Base-by-base conservation (phyloP, 805 yeast genomes). In the Saccharomycopsis selenospora region DNA sequence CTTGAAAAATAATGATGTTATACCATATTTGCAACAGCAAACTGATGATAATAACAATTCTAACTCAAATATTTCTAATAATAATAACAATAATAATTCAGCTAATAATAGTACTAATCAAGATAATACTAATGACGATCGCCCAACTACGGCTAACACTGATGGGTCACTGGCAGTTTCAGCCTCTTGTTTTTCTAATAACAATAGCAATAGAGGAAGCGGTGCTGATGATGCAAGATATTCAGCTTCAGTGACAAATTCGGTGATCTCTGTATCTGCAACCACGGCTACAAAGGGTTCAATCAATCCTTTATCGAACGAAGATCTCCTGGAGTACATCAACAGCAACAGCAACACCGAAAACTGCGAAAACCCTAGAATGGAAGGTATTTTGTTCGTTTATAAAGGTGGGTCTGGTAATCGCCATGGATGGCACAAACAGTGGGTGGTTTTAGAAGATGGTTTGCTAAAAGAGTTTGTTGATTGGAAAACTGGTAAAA, bases 391-490 rank as follows among this genome's bases (percentile, higher is more conserved):
- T 10, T 59, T 80, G n/a, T 79, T 75, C 57, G 70, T 77, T 1
- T 65, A 75, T 30, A 33, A 33, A 20, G 38, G 38, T 20, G 80
- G 81, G 0, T 83, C 82, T 0, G 78, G 76, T 49, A 79, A 80
- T 0, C 76, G 75, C 51, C 75, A 69, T 20, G 82, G 84, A 2
- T 89, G 96, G 96, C 95, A 87, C 62, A 87, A 86, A 58, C 89
- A 83, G 61, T 85, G 95, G 90, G 85, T 88, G 0, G 85, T 80
- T 0, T 67, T 87, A 44, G 73, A 76, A 11, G 76, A 78, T n/a
- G 89, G 91, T 2, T 74, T 71, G 50, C 66, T 88, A 38, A 69
- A 72, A 40, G 93, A 87, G 59, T 87, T 76, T 60, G 72, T 82
- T 41, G 89, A 87, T 63, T 88, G 95, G 93, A 75, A 90, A 56